These are phyloP conservation scores for Cyclospora cayetanensis DNA, from an alignment of 169 alveolate genomes.

Conservation along the genomic window DNA sequence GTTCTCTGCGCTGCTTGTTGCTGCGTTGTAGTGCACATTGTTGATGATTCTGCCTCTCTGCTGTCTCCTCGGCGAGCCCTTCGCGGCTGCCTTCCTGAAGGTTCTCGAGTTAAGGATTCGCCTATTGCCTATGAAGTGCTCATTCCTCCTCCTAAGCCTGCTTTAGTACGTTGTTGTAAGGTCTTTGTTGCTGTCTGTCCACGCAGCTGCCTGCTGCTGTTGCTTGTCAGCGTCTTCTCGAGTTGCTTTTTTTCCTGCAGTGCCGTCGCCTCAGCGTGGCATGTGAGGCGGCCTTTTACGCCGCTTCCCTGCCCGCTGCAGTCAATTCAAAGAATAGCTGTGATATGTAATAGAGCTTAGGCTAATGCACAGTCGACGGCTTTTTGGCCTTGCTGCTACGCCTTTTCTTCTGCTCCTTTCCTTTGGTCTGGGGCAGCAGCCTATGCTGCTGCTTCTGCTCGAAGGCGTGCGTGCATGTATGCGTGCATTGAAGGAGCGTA, in stretches of 20 bases:
- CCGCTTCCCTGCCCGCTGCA: too few species aligned
- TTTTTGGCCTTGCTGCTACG: not conserved
- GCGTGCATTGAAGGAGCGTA: not conserved
- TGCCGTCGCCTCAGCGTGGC: too few species aligned
- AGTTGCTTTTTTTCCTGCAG: too few species aligned
- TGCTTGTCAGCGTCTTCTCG: too few species aligned
- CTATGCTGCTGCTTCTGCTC: not conserved
- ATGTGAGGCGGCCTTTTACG: too few species aligned
- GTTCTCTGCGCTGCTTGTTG: not conserved
- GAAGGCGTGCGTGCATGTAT: not conserved
- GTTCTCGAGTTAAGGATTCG: not conserved
- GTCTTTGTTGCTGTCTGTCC: too few species aligned
- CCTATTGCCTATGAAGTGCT: not conserved
- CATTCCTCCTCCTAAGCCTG: conserved; percentile 39
- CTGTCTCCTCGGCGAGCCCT: conserved; percentile 36
- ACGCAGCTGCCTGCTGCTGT: conserved; percentile 6
- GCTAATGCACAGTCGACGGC: too few species aligned
- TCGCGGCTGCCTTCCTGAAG: conserved; percentile 13
- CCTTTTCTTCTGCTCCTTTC: not conserved
- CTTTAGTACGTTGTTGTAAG: not conserved
- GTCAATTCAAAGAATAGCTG: too few species aligned
- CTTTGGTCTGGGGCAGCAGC: not conserved
- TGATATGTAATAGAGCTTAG: too few species aligned
- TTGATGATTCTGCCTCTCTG: not conserved
- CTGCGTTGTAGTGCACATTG: not conserved